phyloP scores from a whole-genome alignment of 2,329 filamentous ascomycete species.

The Chrysoporthe deuterocubensis region DNA sequence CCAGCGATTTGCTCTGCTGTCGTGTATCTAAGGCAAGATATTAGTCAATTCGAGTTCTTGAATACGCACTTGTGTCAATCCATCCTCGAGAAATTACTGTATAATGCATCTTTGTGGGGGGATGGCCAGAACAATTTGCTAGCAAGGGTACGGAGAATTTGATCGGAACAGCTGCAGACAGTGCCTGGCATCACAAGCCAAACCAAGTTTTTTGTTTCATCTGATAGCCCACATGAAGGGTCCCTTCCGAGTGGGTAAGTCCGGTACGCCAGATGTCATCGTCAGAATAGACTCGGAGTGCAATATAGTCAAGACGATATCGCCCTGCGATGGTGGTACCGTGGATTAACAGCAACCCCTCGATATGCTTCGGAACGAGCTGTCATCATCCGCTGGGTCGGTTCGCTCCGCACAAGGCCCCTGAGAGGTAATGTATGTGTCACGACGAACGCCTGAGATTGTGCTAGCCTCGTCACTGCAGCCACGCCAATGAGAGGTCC shows the following conservation, averaged over 20 bases:
- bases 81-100: background rate
- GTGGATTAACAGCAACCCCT: background rate
- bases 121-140: background rate
- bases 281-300: slow-evolving; percentile 19
- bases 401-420: too few relatives aligned
- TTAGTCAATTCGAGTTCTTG: background rate
- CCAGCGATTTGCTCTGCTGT: too few relatives aligned
- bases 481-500: background rate
- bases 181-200: background rate
- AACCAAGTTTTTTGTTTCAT: slow-evolving; percentile 13
- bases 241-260: background rate
- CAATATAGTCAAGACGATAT: slow-evolving; percentile 2
- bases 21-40: background rate
- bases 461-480: background rate
- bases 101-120: background rate
- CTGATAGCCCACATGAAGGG: slow-evolving; percentile 16
- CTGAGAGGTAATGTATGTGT: too few relatives aligned
- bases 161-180: background rate
- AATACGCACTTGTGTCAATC: background rate
- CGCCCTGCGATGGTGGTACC: background rate
- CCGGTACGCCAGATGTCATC: background rate
- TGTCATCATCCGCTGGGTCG: too few relatives aligned
- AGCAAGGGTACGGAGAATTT: slow-evolving; percentile 1
- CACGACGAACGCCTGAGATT: background rate
- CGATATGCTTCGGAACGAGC: slow-evolving; percentile 11